phyloP scores from a whole-genome alignment of 331 rosid genomes.

The Quercus phellos region DNA sequence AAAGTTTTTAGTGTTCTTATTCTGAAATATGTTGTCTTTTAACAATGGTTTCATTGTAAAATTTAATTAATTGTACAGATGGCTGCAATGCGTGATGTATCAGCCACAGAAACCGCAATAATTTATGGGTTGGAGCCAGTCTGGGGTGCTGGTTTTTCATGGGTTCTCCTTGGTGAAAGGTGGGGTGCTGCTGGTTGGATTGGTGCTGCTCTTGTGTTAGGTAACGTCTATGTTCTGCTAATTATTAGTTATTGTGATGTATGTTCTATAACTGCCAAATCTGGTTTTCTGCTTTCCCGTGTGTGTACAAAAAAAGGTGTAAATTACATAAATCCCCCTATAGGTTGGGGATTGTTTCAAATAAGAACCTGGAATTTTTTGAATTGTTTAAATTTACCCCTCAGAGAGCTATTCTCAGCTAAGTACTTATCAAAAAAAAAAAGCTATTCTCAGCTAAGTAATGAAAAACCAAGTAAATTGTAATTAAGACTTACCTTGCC shows the following conservation, averaged over 20 bases:
- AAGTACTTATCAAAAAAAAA: too few relatives aligned
- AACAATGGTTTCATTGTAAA: neutral
- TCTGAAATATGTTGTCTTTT: neutral
- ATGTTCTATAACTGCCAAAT: neutral
- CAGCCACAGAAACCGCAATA: slow-evolving; percentile 73
- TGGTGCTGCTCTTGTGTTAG: slow-evolving; percentile 76
- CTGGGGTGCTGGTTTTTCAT: slow-evolving; percentile 78
- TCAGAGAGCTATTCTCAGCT: too few relatives aligned
- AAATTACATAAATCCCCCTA: too few relatives aligned
- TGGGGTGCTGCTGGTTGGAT: slow-evolving; percentile 69
- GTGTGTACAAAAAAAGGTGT: neutral
- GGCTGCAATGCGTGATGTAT: slow-evolving; percentile 72
- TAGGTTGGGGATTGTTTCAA: too few relatives aligned
- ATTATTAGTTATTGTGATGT: neutral
- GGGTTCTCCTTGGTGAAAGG: slow-evolving; percentile 83
- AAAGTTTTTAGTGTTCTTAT: neutral
- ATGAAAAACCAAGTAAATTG: too few relatives aligned
- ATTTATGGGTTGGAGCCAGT: slow-evolving; percentile 77
- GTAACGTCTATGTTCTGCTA: slow-evolving; percentile 8
- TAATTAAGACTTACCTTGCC: too few relatives aligned
- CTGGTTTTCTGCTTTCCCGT: neutral
- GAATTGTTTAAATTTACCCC: too few relatives aligned
- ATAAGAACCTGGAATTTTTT: too few relatives aligned
- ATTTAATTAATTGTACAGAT: slow-evolving; percentile 31
- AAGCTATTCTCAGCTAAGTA: too few relatives aligned